Percentiles rank a stretch among this genome's conserved stretches.
Conservation (phyloP, 1,284 basidiomycete species). For the Apiotrichum porosum region DNA sequence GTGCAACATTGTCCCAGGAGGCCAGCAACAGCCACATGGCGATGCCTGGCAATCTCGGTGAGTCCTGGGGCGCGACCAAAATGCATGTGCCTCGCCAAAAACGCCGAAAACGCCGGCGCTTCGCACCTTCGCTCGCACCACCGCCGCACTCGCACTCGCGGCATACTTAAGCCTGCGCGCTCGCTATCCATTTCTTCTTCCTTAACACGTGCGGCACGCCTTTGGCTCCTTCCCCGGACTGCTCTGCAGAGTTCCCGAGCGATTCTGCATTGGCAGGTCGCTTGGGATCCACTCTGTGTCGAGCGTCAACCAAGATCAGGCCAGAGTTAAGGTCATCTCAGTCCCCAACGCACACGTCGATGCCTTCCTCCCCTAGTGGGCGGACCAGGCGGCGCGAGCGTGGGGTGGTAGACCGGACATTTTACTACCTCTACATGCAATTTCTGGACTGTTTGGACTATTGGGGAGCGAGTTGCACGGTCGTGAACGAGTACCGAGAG, state of each 20-base stretch:
- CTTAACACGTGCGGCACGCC: conserved; percentile 4
- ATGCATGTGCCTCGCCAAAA: too few species aligned
- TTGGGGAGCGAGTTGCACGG: too few species aligned
- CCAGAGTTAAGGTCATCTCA: conserved; percentile 34
- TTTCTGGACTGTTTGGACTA: background rate
- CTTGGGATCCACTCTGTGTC: conserved; percentile 11
- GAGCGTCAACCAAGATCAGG: conserved; percentile 39
- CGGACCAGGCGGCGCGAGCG: conserved; percentile 12
- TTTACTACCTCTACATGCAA: background rate
- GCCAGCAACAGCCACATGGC: too few species aligned
- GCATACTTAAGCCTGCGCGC: background rate
- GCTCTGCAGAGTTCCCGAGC: background rate
- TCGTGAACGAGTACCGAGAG: too few species aligned
- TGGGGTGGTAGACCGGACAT: conserved; percentile 41
- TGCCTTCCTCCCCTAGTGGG: conserved; percentile 2
- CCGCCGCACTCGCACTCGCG: background rate
- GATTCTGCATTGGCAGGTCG: too few species aligned
- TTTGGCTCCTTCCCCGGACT: conserved; percentile 32
- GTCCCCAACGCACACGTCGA: conserved; percentile 21
- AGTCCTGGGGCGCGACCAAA: too few species aligned
- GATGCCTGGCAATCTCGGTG: too few species aligned
- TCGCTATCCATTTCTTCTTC: too few species aligned
- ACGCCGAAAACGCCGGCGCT: background rate
- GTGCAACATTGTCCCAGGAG: too few species aligned
- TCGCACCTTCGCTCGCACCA: background rate